Base-by-base conservation (phyloP, 75 land plant species). In the Pinus tabuliformis region DNA sequence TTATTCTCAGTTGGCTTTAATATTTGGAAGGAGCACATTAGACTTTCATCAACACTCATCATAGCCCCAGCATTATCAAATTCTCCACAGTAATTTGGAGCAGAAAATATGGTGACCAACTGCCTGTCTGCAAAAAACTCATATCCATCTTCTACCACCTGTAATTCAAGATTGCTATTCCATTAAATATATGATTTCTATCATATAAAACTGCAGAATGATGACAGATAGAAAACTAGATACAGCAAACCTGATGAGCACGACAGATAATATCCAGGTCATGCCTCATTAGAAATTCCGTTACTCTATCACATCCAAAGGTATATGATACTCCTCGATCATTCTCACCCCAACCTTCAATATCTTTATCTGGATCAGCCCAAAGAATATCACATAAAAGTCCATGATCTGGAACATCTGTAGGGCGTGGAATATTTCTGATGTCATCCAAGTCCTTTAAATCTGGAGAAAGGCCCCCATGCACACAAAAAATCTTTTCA, bases 401-500 rank as follows among this genome's bases (percentile, higher is more conserved):
- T 56, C 95, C 95, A 64, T 78, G 78, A 56, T 93, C 94, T 57
- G 96, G 96, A 18, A 93, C 86, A 81, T 90, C 92, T 30, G 87
- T 87, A 39, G 96, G 96, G 18, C 94, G 90, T 20, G 78, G 24
- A 52, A 92, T 70, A 16, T 75, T 81, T 61, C 83, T 84, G 16
- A 92, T 88, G 76, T 88, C 88, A 66, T 90, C 91, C 86, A 92
- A 82, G 74, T 78, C 83, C n/a, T 73, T 77, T 57, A 92, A 45
- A 74, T 93, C 96, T 68, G 95, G 95, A 26, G 94, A 93, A 57
- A 93, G 88, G 54, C 95, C 95, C 28, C 95, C 95, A 81, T 93
- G 96, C 96, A 93, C 91, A 81, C 95, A 93, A 61, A 93, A 75
- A 65, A 93, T 93, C 75, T 89, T 93, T 61, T 93, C 94, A 83